phyloP scores from a whole-genome alignment of 768 basidiomycete genomes.

The Coprinellus aureogranulatus region DNA sequence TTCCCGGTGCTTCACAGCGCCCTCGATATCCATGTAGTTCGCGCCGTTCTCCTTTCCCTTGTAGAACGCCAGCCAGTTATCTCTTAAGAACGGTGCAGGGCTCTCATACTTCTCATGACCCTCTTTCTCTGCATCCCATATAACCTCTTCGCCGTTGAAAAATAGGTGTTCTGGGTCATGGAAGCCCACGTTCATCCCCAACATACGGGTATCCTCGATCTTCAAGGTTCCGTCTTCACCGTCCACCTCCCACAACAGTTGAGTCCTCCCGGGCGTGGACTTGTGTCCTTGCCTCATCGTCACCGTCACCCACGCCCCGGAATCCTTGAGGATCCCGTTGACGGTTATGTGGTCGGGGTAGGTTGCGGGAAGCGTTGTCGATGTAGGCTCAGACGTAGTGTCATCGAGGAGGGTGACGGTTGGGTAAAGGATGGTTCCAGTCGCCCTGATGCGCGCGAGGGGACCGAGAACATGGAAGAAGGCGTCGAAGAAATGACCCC shows the following conservation, averaged over 20 bases:
- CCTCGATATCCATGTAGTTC: slow-evolving; percentile 17
- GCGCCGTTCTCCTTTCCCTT: slow-evolving; percentile 10
- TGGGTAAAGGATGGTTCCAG: slow-evolving; percentile 6
- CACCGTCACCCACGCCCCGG: slow-evolving; percentile 6
- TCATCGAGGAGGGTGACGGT: slow-evolving; percentile 7
- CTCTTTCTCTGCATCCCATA: background rate
- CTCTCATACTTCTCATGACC: background rate
- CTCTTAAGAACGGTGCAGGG: background rate
- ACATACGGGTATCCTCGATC: slow-evolving; percentile 7
- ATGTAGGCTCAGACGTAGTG: slow-evolving; percentile 3
- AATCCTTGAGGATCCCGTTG: slow-evolving; percentile 5
- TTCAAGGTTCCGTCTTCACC: slow-evolving; percentile 16
- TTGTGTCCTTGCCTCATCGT: slow-evolving; percentile 1
- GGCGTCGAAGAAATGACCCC: slow-evolving; percentile 13
- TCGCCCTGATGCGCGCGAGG: slow-evolving; percentile 7
- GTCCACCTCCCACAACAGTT: slow-evolving; percentile 17
- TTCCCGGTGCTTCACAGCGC: slow-evolving; percentile 16
- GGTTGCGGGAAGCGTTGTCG: background rate
- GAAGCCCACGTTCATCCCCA: slow-evolving; percentile 1
- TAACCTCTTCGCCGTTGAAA: slow-evolving; percentile 18
- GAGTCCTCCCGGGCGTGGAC: slow-evolving; percentile 8
- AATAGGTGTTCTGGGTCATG: slow-evolving; percentile 11
- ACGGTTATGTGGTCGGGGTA: slow-evolving; percentile 9
- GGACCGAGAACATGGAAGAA: slow-evolving; percentile 11
- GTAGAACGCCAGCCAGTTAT: slow-evolving; percentile 11